Base-by-base conservation (phyloP, 306 rosid genomes). In the Sicyos baderoa region DNA sequence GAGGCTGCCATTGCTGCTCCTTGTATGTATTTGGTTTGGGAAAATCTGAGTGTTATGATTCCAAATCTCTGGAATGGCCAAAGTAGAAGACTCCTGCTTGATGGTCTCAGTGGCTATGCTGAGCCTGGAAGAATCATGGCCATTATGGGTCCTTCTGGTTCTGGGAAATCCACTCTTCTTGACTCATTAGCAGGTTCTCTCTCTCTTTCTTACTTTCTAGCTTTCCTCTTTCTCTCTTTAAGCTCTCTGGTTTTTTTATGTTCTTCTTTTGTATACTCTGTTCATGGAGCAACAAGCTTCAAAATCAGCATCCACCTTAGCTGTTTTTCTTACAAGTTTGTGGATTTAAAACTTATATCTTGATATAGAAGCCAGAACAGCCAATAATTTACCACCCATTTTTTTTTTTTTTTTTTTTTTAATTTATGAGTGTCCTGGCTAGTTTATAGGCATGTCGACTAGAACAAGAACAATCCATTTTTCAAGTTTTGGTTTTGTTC, bases 91-190 rank as follows among this genome's bases (percentile, higher is more conserved):
- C 70, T 92, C 82, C 65, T 92, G 84, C 91, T 92, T 55, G 81
- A 84, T 64, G 89, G 92, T 18, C 83, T 92, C 62, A 79, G 14
- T 79, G 96, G 96, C 4, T 84, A 56, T 87, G 98, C 93, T 74
- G 89, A 92, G 64, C 98, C 95, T 5, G 89, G 88, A 60, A 81
- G 82, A 35, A 86, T 89, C 84, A 84, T 89, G 95, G 98, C 93
- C 19, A 85, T 92, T 21, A 89, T 92, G 96, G 97, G 98, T 72
- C 98, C 98, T 21, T 92, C 96, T 71, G 97, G 97, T 49, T 89
- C 96, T 75, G 96, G 97, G 11, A 92, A 92, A 87, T 83, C 97
- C 17, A 92, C 96, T 57, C 91, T 89, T 76, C 96, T 92, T 68
- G 97, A 92, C 78, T 83, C 97, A 73, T 73, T 92, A 72, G 90